A percentile compares a stretch with the other conserved stretches of the same genome.
These are phyloP conservation scores for Tuber indicum DNA, from an alignment of 495 filamentous ascomycete genomes.

Conservation along the genomic window DNA sequence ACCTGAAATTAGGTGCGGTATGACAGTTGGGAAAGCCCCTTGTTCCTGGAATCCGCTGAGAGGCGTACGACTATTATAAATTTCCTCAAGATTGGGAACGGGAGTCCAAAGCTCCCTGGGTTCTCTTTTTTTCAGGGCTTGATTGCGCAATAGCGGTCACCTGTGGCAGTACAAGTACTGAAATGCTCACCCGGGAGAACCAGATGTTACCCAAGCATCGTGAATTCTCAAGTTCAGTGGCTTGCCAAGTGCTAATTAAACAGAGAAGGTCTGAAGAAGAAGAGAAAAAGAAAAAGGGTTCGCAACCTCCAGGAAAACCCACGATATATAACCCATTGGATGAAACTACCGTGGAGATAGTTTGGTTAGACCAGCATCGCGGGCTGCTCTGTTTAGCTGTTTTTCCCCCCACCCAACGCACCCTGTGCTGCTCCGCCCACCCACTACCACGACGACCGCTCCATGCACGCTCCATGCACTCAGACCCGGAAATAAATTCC, in stretches of 20 bases:
- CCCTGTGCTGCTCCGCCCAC: neutral
- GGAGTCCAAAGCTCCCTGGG: neutral
- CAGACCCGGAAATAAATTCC: neutral
- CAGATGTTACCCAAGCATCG: neutral
- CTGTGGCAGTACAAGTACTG: neutral
- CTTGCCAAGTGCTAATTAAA: constrained; percentile 5
- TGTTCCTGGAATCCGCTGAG: neutral
- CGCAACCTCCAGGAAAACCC: neutral
- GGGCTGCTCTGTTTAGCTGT: neutral
- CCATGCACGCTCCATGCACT: no score
- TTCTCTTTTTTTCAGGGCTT: neutral
- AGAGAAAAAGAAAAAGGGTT: neutral
- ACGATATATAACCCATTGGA: neutral
- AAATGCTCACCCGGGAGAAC: neutral
- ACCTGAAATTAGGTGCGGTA: neutral
- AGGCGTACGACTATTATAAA: neutral
- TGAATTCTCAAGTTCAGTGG: neutral
- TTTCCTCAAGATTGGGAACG: neutral
- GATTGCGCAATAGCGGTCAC: neutral
- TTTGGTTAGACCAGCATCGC: neutral
- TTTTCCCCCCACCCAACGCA: neutral
- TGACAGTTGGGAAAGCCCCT: neutral
- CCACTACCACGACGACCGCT: neutral
- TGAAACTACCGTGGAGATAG: neutral
- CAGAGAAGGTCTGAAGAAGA: neutral